Evolutionary conservation across 805 yeast genomes (phyloP).

Genomic region (Suhomyces pyralidae): DNA sequence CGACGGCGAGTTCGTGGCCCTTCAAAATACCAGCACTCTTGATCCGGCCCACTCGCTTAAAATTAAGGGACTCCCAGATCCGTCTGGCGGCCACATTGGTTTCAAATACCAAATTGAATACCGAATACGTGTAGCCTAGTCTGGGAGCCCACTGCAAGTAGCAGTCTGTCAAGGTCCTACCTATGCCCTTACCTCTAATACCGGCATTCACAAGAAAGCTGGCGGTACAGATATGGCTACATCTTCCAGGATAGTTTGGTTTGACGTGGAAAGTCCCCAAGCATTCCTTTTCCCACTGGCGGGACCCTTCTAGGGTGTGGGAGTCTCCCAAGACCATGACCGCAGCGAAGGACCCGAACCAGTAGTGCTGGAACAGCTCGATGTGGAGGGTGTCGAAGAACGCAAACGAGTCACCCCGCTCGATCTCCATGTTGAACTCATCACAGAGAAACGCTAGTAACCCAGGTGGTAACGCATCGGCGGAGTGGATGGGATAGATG

Average conservation of each 20-base stretch:
- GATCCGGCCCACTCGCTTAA: slow-evolving; percentile 74
- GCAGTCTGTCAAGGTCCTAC: slow-evolving; percentile 78
- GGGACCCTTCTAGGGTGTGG: slow-evolving; percentile 42
- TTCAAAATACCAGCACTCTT: slow-evolving; percentile 87
- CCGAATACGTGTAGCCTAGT: slow-evolving; percentile 79
- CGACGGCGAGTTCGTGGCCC: slow-evolving; percentile 82
- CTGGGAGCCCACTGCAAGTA: slow-evolving; percentile 88
- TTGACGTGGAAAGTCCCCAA: slow-evolving; percentile 82
- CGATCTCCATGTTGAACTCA: slow-evolving; percentile 91
- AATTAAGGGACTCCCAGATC: slow-evolving; percentile 72
- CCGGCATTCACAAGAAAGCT: slow-evolving; percentile 89
- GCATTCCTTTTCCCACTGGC: slow-evolving; percentile 91
- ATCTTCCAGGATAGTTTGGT: slow-evolving; percentile 90
- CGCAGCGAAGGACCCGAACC: slow-evolving; percentile 87
- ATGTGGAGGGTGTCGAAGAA: slow-evolving; percentile 75
- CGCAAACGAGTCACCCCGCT: slow-evolving; percentile 83
- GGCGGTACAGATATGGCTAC: slow-evolving; percentile 90
- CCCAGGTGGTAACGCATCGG: slow-evolving; percentile 71
- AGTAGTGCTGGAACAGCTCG: slow-evolving; percentile 74
- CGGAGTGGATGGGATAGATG: slow-evolving; percentile 74
- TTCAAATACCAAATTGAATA: slow-evolving; percentile 84
- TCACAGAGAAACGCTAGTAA: slow-evolving; percentile 79
- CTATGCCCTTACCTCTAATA: slow-evolving; percentile 88
- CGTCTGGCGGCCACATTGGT: slow-evolving; percentile 80
- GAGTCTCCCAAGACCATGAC: slow-evolving; percentile 75